Percentiles rank a stretch among this genome's conserved stretches.
Conservation (phyloP, 2,329 filamentous ascomycete genomes). For the Sarocladium strictum region DNA sequence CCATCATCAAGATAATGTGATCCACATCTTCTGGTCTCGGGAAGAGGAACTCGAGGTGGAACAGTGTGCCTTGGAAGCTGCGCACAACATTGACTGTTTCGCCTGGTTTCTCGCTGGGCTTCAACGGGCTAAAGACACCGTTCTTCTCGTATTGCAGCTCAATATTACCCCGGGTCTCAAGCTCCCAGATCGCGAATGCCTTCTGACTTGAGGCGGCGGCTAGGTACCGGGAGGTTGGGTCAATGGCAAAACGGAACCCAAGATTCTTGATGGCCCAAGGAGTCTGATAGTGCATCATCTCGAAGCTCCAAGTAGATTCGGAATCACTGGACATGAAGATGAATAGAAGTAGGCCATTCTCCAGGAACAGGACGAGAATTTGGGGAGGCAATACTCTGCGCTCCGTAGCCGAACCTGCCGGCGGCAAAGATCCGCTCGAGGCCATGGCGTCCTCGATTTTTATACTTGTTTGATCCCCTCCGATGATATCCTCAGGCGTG, state of each 20-base stretch:
- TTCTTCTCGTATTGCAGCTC: conserved; percentile 39
- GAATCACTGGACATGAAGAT: conserved; percentile 54
- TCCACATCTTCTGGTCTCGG: conserved; percentile 60
- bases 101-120: not conserved
- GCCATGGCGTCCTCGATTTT: conserved; percentile 31
- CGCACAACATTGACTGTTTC: conserved; percentile 28
- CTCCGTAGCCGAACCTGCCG: not conserved
- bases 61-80: conserved; percentile 63
- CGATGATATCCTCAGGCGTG: conserved; percentile 25
- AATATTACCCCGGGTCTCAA: conserved; percentile 51
- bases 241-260: conserved; percentile 65
- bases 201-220: conserved; percentile 67
- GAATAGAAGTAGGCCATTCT: conserved; percentile 69
- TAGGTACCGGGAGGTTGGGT: conserved; percentile 65
- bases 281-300: conserved; percentile 51
- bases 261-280: conserved; percentile 36
- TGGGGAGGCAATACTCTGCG: conserved; percentile 60
- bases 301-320: conserved; percentile 49
- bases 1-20: conserved; percentile 71
- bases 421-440: not conserved
- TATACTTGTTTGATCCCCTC: conserved; percentile 17
- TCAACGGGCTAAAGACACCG: conserved; percentile 31
- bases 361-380: conserved; percentile 69
- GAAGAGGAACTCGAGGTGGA: conserved; percentile 81
- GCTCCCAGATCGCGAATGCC: conserved; percentile 65